Conservation (phyloP, 2,329 filamentous ascomycete species). For the Ophiostoma australiae region DNA sequence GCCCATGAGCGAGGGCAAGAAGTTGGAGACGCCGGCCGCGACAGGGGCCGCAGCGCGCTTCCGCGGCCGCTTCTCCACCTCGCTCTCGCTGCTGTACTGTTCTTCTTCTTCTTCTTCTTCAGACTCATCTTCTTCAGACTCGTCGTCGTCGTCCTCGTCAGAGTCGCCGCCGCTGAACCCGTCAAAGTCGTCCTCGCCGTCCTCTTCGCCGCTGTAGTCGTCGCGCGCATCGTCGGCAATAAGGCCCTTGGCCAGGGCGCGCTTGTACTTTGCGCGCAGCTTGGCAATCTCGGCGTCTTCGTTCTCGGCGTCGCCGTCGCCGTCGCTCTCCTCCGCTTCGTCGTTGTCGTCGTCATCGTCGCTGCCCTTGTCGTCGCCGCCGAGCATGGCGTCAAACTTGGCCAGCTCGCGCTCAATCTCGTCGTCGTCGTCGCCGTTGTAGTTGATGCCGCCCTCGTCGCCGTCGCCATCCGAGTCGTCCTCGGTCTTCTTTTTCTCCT, state of each 20-base stretch:
- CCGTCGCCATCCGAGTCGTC: conserved; percentile 34
- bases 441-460: conserved; percentile 32
- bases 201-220: conserved; percentile 26
- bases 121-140: conserved; percentile 27
- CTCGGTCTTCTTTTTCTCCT: conserved; percentile 30
- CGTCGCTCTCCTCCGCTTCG: conserved; percentile 21
- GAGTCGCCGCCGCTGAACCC: conserved; percentile 27
- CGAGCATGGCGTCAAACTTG: conserved; percentile 17
- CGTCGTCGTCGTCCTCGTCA: conserved; percentile 24
- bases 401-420: conserved; percentile 24
- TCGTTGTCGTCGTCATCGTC: background rate
- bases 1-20: conserved; percentile 71
- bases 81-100: conserved; percentile 23
- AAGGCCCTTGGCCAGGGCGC: conserved; percentile 34
- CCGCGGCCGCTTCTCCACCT: conserved; percentile 20
- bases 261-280: conserved; percentile 20
- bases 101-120: conserved; percentile 15
- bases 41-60: conserved; percentile 13
- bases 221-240: conserved; percentile 30
- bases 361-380: conserved; percentile 30
- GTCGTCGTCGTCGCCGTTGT: conserved; percentile 33
- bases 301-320: conserved; percentile 8
- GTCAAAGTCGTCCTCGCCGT: conserved; percentile 25
- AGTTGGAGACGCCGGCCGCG: conserved; percentile 46
- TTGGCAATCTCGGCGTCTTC: conserved; percentile 21